Evolutionary conservation across 2,329 filamentous ascomycete genomes (phyloP), one percentile per base, ranked within the genome.

Genomic region (Aspergillus melleus): DNA sequence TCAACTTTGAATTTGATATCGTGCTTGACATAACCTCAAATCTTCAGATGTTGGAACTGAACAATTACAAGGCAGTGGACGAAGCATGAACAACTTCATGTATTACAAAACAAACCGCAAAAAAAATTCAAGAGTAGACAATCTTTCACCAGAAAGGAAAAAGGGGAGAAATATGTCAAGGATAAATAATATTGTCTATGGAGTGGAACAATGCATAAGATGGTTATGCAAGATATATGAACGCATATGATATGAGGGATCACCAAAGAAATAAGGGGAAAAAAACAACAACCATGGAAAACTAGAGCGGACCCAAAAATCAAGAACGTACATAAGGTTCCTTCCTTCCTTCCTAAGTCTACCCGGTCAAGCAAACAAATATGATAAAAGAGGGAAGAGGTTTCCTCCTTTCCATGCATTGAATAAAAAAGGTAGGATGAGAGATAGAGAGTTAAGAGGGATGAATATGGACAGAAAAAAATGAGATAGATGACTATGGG

Each of bases 111-210:
- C 44, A 52, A 56, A 49, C 42, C n/a, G 39, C 47, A n/a, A 47
- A 42, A 19, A 11, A 46, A 57, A 22, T 29, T 12, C 4, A 22
- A 22, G 4, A 52, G 10, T 19, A 29, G 54, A 42, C 19, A 32
- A 30, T 29, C 5, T 5, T 24, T 5, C 24, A 24, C 16, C 36
- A 42, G 4, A 16, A 36, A 36, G 32, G 16, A 46, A 44, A 36
- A 46, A 44, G 39, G 8, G 29, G 32, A 47, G 29, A 49, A 39
- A 54, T 24, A 26, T 57, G 60, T 61, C 44, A 50, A 29, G 8
- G 26, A 29, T 29, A 53, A 54, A 61, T 60, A 46, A 60, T 57
- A 62, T 50, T 62, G 62, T 64, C 62, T 62, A 64, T 62, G 47
- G 57, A 58, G 44, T 42, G 50, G 55, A 32, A 58, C 54, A 29